Conservation (phyloP, 2,329 filamentous ascomycete genomes). For the Didymella glomerata region DNA sequence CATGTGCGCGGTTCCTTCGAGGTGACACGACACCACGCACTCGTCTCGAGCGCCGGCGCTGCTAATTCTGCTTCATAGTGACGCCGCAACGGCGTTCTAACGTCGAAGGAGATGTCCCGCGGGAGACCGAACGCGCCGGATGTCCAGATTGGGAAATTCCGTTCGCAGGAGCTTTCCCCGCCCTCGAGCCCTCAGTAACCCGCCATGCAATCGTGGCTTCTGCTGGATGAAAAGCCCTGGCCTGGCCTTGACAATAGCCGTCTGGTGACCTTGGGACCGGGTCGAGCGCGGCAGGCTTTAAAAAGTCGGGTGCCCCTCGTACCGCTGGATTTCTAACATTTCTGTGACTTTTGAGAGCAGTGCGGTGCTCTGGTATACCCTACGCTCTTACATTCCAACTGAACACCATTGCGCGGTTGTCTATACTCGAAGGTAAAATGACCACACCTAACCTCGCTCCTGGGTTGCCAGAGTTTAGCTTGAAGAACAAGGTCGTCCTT, state of each 20-base stretch:
- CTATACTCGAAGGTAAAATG: slow-evolving; percentile 20
- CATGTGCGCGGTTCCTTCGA: neutral
- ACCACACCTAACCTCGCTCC: slow-evolving; percentile 21
- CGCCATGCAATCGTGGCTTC: slow-evolving; percentile 14
- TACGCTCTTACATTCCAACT: slow-evolving; percentile 1
- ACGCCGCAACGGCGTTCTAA: slow-evolving; percentile 1
- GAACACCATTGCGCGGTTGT: neutral
- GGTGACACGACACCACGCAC: neutral
- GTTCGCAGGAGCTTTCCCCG: slow-evolving; percentile 19
- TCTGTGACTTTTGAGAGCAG: neutral
- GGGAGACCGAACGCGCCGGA: slow-evolving; percentile 9
- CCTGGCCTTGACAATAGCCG: slow-evolving; percentile 8
- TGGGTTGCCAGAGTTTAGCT: slow-evolving; percentile 75
- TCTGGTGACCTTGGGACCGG: slow-evolving; percentile 17
- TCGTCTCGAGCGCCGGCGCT: slow-evolving; percentile 7
- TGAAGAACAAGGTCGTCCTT: slow-evolving; percentile 73
- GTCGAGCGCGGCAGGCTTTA: neutral
- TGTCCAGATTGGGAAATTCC: slow-evolving; percentile 21
- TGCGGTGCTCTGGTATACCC: slow-evolving; percentile 5
- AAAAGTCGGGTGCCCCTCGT: slow-evolving; percentile 8
- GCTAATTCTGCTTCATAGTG: slow-evolving; percentile 2
- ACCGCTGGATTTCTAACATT: neutral
- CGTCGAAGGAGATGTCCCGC: slow-evolving; percentile 17
- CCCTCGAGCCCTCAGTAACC: slow-evolving; percentile 11
- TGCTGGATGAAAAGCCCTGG: slow-evolving; percentile 7